These are phyloP conservation scores for Colletotrichum theobromicola DNA, from an alignment of 2,329 filamentous ascomycete genomes.

Conservation along the genomic window DNA sequence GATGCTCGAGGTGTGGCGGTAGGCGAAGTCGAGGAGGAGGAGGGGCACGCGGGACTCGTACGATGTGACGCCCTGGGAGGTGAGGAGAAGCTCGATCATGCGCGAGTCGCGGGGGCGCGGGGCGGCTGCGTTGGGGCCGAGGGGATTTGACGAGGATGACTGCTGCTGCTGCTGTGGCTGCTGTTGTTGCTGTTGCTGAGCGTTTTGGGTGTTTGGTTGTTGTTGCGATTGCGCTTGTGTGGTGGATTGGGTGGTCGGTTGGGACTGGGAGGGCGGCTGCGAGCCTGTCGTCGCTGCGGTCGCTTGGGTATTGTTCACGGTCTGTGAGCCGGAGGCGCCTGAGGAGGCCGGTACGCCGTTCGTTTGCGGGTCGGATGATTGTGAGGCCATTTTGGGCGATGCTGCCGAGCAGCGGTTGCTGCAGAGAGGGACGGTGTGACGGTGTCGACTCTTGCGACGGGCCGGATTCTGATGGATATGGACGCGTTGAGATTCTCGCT, in stretches of 20 bases:
- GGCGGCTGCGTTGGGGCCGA: conserved; percentile 40
- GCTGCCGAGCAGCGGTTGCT: background rate
- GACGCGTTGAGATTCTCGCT: background rate
- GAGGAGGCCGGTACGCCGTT: conserved; percentile 56
- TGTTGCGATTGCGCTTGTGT: conserved; percentile 24
- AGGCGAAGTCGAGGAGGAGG: conserved; percentile 84
- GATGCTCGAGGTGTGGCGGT: conserved; percentile 77
- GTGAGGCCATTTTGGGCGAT: conserved; percentile 29
- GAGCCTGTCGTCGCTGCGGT: conserved; percentile 27
- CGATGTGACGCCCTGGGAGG: conserved; percentile 77
- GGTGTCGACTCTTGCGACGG: background rate
- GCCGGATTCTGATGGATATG: background rate
- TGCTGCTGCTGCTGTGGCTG: conserved; percentile 2
- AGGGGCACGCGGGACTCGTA: conserved; percentile 86
- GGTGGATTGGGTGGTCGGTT: conserved; percentile 13
- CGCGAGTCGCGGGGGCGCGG: conserved; percentile 78
- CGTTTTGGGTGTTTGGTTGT: conserved; percentile 1
- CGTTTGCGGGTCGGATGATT: conserved; percentile 48
- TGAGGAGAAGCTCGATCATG: conserved; percentile 80
- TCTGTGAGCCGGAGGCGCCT: conserved; percentile 39
- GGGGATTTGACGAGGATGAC: conserved; percentile 14
- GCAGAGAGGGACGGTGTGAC: background rate
- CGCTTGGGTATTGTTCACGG: conserved; percentile 40
- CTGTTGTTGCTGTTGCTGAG: background rate
- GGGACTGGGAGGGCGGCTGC: conserved; percentile 16